Evolutionary conservation across 2,329 filamentous ascomycete genomes (phyloP).

Genomic region (Bipolaris sorokiniana): DNA sequence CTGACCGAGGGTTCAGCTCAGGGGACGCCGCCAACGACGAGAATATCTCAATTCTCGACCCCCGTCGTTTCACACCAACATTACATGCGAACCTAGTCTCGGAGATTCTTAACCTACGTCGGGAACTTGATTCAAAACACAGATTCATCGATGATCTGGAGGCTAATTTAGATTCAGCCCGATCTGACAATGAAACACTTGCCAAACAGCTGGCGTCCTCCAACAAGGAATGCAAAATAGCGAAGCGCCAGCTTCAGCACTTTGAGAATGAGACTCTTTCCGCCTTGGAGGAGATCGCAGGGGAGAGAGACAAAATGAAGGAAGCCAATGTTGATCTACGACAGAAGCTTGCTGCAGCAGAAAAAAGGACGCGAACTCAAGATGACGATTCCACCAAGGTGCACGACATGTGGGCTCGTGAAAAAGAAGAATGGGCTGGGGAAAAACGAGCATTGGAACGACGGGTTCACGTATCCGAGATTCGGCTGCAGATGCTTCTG

Average conservation of each 20-base stretch:
- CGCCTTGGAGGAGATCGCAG: constrained; percentile 80
- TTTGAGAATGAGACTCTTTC: constrained; percentile 88
- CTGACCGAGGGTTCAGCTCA: constrained; percentile 54
- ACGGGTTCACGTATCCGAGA: constrained; percentile 88
- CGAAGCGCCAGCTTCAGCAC: constrained; percentile 84
- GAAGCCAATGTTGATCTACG: constrained; percentile 74
- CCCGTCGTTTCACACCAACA: constrained; percentile 91
- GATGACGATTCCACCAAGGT: constrained; percentile 83
- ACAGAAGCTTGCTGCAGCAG: constrained; percentile 75
- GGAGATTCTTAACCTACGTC: constrained; percentile 84
- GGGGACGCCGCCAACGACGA: constrained; percentile 67
- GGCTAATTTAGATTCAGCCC: constrained; percentile 70
- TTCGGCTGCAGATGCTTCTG: constrained; percentile 79
- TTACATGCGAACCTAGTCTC: constrained; percentile 93
- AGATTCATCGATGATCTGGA: constrained; percentile 88
- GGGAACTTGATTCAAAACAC: constrained; percentile 89
- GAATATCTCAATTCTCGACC: constrained; percentile 77
- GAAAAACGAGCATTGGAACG: constrained; percentile 83
- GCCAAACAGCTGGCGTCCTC: constrained; percentile 66
- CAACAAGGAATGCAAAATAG: constrained; percentile 76
- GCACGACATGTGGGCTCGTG: constrained; percentile 80
- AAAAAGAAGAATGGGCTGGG: constrained; percentile 83
- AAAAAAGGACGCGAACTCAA: constrained; percentile 77
- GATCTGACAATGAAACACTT: constrained; percentile 75
- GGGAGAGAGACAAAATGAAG: constrained; percentile 84